Percentiles rank a stretch among this genome's conserved stretches.
Evolutionary conservation across 495 filamentous ascomycete species (phyloP).

Genomic region (Xylaria cubensis): DNA sequence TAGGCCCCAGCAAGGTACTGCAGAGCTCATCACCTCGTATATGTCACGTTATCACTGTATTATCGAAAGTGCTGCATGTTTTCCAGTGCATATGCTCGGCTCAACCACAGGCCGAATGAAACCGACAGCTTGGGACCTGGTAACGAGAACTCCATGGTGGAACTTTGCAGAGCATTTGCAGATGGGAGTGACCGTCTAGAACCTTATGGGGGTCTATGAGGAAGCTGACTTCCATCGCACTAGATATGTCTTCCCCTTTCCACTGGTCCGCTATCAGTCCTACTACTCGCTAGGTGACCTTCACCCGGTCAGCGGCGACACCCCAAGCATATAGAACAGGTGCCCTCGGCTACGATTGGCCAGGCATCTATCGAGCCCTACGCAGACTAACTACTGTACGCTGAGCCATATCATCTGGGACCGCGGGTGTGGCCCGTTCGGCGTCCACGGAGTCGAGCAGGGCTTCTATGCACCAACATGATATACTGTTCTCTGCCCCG

Average conservation of each 20-base stretch:
- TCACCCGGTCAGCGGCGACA: background rate
- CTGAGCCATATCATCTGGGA: background rate
- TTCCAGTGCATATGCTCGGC: conserved; percentile 22
- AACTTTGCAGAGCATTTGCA: background rate
- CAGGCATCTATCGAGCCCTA: background rate
- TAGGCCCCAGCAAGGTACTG: conserved; percentile 22
- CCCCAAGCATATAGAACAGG: background rate
- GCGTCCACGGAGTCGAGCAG: background rate
- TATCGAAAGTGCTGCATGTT: conserved; percentile 20
- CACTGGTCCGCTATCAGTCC: conserved; percentile 7
- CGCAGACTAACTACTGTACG: background rate
- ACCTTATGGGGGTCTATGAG: conserved; percentile 6
- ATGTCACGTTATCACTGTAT: conserved; percentile 29
- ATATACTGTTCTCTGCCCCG: background rate
- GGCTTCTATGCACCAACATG: background rate
- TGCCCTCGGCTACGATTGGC: background rate
- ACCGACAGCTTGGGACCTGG: conserved; percentile 29
- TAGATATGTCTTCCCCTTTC: background rate
- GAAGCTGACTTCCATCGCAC: background rate
- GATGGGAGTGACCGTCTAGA: conserved; percentile 10
- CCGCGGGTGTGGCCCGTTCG: conserved; percentile 7
- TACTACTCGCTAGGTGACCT: background rate
- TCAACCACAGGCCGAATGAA: conserved; percentile 21
- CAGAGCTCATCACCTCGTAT: conserved; percentile 29
- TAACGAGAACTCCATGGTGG: conserved; percentile 21